A percentile compares a stretch with the other conserved stretches of the same genome.
phyloP scores from a whole-genome alignment of 768 basidiomycete species.

The Lactarius deliciosus region DNA sequence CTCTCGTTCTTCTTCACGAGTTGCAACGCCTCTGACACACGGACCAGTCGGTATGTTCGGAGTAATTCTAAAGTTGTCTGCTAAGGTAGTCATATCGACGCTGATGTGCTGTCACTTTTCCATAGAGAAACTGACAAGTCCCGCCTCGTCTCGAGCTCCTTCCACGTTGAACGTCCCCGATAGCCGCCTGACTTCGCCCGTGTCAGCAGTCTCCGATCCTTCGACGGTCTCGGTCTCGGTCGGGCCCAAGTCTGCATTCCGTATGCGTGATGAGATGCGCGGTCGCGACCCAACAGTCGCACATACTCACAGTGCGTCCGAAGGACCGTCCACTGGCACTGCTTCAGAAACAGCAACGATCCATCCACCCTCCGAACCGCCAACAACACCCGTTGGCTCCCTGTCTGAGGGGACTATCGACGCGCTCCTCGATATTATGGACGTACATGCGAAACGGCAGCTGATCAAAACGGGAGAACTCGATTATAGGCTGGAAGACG shows the following conservation, averaged over 20 bases:
- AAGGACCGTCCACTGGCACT: background rate
- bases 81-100: background rate
- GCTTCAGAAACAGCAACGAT: background rate
- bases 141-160: conserved; percentile 8
- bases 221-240: background rate
- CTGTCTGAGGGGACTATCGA: conserved; percentile 12
- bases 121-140: background rate
- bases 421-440: conserved; percentile 26
- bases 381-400: conserved; percentile 16
- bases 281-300: background rate
- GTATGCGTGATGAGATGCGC: conserved; percentile 30
- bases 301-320: background rate
- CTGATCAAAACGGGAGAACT: conserved; percentile 26
- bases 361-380: conserved; percentile 13
- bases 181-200: conserved; percentile 21
- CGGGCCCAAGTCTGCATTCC: conserved; percentile 29
- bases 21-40: background rate
- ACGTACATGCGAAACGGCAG: conserved; percentile 28
- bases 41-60: background rate
- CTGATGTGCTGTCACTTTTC: background rate
- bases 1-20: background rate
- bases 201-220: conserved; percentile 20
- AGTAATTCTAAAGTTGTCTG: background rate
- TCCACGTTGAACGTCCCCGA: background rate
- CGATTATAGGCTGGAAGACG: conserved; percentile 10